Evolutionary conservation across 2,329 filamentous ascomycete species (phyloP), one percentile per base, ranked within the genome.

Genomic region (Leptographium radiaticola): DNA sequence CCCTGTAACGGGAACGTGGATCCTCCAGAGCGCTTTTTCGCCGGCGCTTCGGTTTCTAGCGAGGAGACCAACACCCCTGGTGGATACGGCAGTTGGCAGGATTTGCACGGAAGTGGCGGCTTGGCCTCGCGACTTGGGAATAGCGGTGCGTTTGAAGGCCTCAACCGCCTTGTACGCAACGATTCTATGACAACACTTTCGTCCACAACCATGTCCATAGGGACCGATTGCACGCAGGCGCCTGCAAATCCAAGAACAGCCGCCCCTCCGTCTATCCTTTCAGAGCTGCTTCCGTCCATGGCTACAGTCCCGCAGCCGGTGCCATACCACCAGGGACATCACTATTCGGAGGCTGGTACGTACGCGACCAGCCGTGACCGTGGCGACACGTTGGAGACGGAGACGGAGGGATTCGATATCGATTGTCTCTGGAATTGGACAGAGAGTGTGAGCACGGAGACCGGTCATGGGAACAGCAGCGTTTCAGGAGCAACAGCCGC

Each of bases 361-460:
- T 8, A 56, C 53, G 30, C 11, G 9, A 5, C n/a, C n/a, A 10
- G 5, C 9, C 33, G 2, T 16, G 63, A 57, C 57, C 59, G 33
- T 55, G 63, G 52, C 49, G 59, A 69, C 34, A 59, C 60, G 8
- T 58, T 60, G 20, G 64, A 62, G 8, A 59, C 59, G 8, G 67
- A 71, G 12, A 11, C 36, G 11, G 54, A 47, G 7, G 43, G 18
- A 2, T 64, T 70, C 47, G 64, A 69, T 44, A 68, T 71, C 50
- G 67, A 70, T 44, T 63, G 59, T 51, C 55, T 71, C 31, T 70
- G 67, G 67, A 60, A 62, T 13, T 61, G 59, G 55, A 47, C 58
- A 13, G 51, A 31, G 5, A 6, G 16, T 44, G 12, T 31, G 20
- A 13, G 13, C 6, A 25, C 20, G 5, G 36, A 40, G n/a, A 20